Base-by-base conservation (phyloP, 2,329 filamentous ascomycete genomes). In the Neoarthrinium moseri region DNA sequence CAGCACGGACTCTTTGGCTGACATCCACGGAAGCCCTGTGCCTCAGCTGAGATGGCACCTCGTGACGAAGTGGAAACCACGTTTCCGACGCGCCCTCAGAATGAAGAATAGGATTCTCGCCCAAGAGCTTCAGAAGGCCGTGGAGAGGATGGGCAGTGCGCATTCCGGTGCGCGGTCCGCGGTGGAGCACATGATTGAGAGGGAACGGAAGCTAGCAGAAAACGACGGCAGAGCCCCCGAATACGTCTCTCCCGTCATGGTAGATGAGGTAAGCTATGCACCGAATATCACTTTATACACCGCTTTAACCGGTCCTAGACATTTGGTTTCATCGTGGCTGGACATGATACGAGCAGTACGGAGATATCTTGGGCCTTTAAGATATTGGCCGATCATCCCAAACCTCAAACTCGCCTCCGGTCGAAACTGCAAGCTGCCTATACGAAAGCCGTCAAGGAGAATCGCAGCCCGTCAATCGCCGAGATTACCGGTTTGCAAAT, bases 241-340 rank as follows among this genome's bases (percentile, higher is more conserved):
- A 1, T 62, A 59, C 43, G 43, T 50, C 20, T 48, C 47, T 30
- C 58, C 49, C 2, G 51, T 33, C 38, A 59, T 61, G 46, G 35
- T 46, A 3, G 61, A 61, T 46, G 55, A 44, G 41, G 41, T 36
- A 44, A 35, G 41, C 18, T 11, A 5, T 4, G 24, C 5, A 5
- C n/a, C n/a, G n/a, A n/a, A n/a, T n/a, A n/a, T n/a, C n/a, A n/a
- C n/a, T n/a, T n/a, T n/a, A n/a, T n/a, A n/a, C n/a, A n/a, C n/a
- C n/a, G n/a, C n/a, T n/a, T n/a, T n/a, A n/a, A n/a, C n/a, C 7
- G 46, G 6, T 15, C 15, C 20, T 6, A 58, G 51, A 55, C 63
- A 46, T 62, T 61, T 34, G 62, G 62, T 32, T 61, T 63, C 49
- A 53, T 63, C 36, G 32, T 63, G 27, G 65, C 60, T 0, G 63